Evolutionary conservation across 2,329 filamentous ascomycete genomes (phyloP).

Genomic region (Orbilia brochopaga): DNA sequence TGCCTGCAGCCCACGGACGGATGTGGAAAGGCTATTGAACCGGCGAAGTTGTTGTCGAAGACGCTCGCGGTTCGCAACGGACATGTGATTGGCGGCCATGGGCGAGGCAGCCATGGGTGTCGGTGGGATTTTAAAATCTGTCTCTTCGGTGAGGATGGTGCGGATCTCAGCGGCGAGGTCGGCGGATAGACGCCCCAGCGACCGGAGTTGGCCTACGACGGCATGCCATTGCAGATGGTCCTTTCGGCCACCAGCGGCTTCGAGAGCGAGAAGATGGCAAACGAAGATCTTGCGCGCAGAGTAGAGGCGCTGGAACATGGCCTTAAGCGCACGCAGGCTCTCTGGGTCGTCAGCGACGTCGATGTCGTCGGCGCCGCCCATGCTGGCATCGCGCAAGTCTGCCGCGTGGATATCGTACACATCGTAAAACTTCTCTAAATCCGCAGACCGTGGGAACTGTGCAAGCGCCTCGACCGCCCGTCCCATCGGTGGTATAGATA

Average conservation of each 20-base stretch:
- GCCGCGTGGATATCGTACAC: constrained; percentile 79
- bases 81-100: constrained; percentile 19
- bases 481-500: constrained; percentile 74
- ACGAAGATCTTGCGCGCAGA: constrained; percentile 82
- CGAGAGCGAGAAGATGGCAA: constrained; percentile 85
- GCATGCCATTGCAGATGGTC: constrained; percentile 81
- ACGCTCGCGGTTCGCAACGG: constrained; percentile 71
- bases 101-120: constrained; percentile 64
- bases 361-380: constrained; percentile 64
- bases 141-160: constrained; percentile 76
- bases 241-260: constrained; percentile 76
- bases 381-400: constrained; percentile 73
- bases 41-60: constrained; percentile 87
- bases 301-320: constrained; percentile 79
- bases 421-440: constrained; percentile 91
- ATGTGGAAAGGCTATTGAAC: constrained; percentile 84
- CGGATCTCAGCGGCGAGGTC: constrained; percentile 71
- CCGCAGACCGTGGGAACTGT: constrained; percentile 75
- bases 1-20: constrained; percentile 88
- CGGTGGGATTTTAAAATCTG: constrained; percentile 64
- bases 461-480: constrained; percentile 73
- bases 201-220: constrained; percentile 75
- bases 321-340: constrained; percentile 79
- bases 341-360: constrained; percentile 74
- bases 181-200: constrained; percentile 68